Conservation (phyloP, 768 basidiomycete genomes). For the Pleurotus citrinopileatus region DNA sequence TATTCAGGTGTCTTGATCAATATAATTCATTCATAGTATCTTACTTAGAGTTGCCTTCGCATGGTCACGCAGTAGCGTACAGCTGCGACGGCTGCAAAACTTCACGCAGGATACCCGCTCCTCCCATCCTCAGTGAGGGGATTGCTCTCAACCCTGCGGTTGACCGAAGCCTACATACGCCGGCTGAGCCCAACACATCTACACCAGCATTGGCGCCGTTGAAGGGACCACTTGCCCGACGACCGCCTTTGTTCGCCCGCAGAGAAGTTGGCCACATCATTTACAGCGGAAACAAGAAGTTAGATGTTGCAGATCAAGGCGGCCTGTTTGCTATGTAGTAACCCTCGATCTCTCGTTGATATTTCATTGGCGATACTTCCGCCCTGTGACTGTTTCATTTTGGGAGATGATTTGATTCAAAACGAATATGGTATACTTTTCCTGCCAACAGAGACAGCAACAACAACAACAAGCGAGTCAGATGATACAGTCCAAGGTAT, state of each 20-base stretch:
- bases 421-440: conserved; percentile 18
- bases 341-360: not conserved
- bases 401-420: conserved; percentile 17
- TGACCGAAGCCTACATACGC: too few relatives aligned
- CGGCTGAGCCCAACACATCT: too few relatives aligned
- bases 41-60: conserved; percentile 31
- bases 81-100: conserved; percentile 58
- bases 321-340: conserved; percentile 17
- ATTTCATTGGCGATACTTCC: not conserved
- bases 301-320: conserved; percentile 17
- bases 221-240: conserved; percentile 31
- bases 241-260: conserved; percentile 62
- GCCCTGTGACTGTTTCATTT: too few relatives aligned
- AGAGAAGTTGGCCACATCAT: conserved; percentile 63
- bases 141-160: too few relatives aligned
- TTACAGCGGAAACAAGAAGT: conserved; percentile 58
- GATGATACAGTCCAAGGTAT: conserved; percentile 1
- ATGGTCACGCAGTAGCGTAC: conserved; percentile 55
- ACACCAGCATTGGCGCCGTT: too few relatives aligned
- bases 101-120: conserved; percentile 66
- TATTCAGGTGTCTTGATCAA: not conserved
- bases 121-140: conserved; percentile 32
- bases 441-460: not conserved
- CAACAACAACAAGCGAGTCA: not conserved
- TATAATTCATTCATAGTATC: not conserved